Evolutionary conservation across 345 rosid species (phyloP), one percentile per base, ranked within the genome.

Genomic region (Mercurialis annua): DNA sequence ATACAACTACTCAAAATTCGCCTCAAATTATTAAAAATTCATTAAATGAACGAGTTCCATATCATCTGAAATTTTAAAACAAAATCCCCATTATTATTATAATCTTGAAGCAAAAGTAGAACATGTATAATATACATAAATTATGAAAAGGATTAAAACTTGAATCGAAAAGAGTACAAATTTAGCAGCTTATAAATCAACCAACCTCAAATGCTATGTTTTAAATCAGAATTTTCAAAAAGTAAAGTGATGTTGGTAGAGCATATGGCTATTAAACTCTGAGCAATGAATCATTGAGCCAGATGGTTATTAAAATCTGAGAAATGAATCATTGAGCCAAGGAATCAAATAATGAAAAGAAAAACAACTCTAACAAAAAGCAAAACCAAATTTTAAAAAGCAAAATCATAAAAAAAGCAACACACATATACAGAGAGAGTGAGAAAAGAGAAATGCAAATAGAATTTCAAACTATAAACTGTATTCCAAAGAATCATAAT

Each of bases 401-500:
- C 15, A 4, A 7, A 33, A 34, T 6, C 21, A 31, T 14, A 47
- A n/a, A n/a, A n/a, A n/a, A n/a, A n/a, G n/a, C n/a, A n/a, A n/a
- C n/a, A n/a, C n/a, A n/a, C n/a, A n/a, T n/a, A n/a, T n/a, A n/a
- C n/a, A n/a, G n/a, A n/a, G n/a, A n/a, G n/a, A n/a, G n/a, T n/a
- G n/a, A n/a, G n/a, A n/a, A n/a, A 36, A 10, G 42, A 51, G 23
- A 50, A 36, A 65, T 15, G 47, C 26, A 52, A 52, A 4, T 24
- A 34, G 44, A 40, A 40, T 40, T 40, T 40, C 11, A 26, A 64
- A 50, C 21, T 10, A 51, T 6, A 0, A 65, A 50, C 59, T 51
- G 34, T 65, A 23, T 50, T 23, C 49, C 34, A 27, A 42, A 17
- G 34, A 59, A 68, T 52, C 72, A 59, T 14, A 67, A 43, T 26